Percentiles rank a stretch among this genome's conserved stretches.
These are phyloP conservation scores for Termitomyces sp. DNA, from an alignment of 768 basidiomycete genomes.

Conservation along the genomic window DNA sequence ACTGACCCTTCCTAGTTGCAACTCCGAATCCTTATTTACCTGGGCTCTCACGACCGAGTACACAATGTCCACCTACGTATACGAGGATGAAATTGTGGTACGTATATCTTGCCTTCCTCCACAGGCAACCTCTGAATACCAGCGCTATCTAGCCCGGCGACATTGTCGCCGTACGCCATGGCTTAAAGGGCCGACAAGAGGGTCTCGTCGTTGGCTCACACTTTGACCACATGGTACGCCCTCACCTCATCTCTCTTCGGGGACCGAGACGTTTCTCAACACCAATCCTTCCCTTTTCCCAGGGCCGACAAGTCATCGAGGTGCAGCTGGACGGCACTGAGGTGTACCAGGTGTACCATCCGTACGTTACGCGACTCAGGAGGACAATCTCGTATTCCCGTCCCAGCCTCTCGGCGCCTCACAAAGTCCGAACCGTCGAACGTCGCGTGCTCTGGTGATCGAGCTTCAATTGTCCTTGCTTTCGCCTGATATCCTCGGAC, in stretches of 20 bases:
- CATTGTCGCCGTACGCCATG: conserved; percentile 71
- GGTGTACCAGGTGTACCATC: conserved; percentile 71
- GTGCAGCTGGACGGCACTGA: conserved; percentile 71
- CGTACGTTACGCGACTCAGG: conserved; percentile 71
- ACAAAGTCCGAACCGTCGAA: conserved; percentile 54
- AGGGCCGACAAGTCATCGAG: conserved; percentile 82
- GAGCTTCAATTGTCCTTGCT: neutral
- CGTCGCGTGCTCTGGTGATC: conserved; percentile 72
- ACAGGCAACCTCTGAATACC: neutral
- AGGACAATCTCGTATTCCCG: conserved; percentile 63
- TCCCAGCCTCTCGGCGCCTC: conserved; percentile 24
- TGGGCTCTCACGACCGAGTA: neutral
- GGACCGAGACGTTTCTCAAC: neutral
- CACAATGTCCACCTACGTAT: conserved; percentile 23
- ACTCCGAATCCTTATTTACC: neutral
- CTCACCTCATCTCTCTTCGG: neutral
- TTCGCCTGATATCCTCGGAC: neutral
- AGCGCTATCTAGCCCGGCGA: conserved; percentile 56
- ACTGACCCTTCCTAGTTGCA: neutral
- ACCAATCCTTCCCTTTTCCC: neutral
- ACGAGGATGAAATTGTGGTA: conserved; percentile 31
- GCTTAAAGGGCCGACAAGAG: conserved; percentile 57
- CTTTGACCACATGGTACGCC: conserved; percentile 60
- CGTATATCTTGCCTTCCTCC: neutral
- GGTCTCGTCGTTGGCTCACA: conserved; percentile 78